Conservation (phyloP, 345 rosid species). For the Hypericum perforatum region DNA sequence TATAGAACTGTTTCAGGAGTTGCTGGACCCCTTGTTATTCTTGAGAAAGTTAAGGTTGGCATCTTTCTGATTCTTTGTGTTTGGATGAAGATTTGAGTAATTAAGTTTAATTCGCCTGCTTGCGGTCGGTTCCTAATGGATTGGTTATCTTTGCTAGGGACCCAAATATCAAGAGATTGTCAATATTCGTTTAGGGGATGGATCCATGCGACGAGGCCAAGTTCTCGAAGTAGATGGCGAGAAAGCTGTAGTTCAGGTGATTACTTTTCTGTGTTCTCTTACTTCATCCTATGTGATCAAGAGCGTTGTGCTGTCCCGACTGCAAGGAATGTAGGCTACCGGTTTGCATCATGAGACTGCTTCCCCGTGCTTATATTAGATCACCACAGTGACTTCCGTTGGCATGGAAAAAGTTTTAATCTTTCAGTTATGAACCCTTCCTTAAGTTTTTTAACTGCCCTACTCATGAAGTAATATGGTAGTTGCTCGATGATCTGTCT, state of each 20-base stretch:
- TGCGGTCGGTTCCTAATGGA: background rate
- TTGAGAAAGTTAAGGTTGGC: constrained; percentile 88
- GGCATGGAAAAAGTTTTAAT: background rate
- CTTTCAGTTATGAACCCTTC: background rate
- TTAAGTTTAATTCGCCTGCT: background rate
- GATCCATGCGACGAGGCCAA: constrained; percentile 90
- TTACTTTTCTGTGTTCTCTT: background rate
- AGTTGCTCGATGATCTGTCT: background rate
- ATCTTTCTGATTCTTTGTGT: background rate
- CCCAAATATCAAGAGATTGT: constrained; percentile 98
- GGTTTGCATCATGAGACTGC: too few relatives aligned
- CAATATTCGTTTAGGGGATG: constrained; percentile 87
- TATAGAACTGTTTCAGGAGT: constrained; percentile 96
- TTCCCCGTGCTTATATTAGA: too few relatives aligned
- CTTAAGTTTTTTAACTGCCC: background rate
- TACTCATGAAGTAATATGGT: background rate
- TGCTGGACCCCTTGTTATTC: constrained; percentile 96
- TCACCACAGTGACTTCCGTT: too few relatives aligned
- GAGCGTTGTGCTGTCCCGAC: too few relatives aligned
- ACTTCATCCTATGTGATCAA: too few relatives aligned
- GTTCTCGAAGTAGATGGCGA: constrained; percentile 98
- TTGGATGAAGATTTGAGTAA: background rate
- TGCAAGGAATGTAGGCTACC: too few relatives aligned
- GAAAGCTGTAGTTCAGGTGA: constrained; percentile 96
- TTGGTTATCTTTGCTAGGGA: constrained; percentile 38